Percentiles rank a stretch among this genome's conserved stretches.
Conservation (phyloP, 2,329 filamentous ascomycete genomes). For the Colletotrichum gigasporum region DNA sequence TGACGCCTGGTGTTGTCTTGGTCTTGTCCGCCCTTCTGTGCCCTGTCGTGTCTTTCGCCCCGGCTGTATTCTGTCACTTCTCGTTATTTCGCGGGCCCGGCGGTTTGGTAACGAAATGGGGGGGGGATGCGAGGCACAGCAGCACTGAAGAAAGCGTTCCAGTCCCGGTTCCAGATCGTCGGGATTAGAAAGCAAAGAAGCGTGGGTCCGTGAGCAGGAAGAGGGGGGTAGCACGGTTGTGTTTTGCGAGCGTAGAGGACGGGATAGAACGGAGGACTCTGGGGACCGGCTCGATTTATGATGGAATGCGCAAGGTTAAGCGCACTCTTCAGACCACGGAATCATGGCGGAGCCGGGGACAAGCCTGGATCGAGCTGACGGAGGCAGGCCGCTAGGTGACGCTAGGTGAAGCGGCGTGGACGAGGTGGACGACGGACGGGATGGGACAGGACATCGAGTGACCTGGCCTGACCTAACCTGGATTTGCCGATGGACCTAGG, state of each 20-base stretch:
- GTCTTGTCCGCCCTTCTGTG: not conserved
- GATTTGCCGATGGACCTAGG: not conserved
- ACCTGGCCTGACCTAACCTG: not conserved
- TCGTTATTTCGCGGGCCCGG: slow-evolving; percentile 17
- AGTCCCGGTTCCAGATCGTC: slow-evolving; percentile 8
- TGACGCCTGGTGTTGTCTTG: not conserved
- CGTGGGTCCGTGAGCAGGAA: not conserved
- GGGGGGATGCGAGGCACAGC: slow-evolving; percentile 8
- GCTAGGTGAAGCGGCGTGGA: slow-evolving; percentile 2
- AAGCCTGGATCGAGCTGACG: slow-evolving; percentile 13
- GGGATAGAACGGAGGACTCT: not conserved
- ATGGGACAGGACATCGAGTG: not conserved
- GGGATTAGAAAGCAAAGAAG: not conserved
- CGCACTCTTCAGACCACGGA: not conserved
- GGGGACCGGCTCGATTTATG: slow-evolving; percentile 17
- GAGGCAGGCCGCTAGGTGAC: slow-evolving; percentile 3
- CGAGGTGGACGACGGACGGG: not conserved
- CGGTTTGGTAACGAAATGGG: slow-evolving; percentile 9
- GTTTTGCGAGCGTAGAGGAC: not conserved
- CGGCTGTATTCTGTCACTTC: slow-evolving; percentile 1
- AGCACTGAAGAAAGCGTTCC: not conserved
- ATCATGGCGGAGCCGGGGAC: slow-evolving; percentile 5
- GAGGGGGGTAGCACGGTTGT: not conserved
- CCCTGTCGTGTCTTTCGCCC: not conserved
- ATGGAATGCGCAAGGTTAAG: not conserved